Evolutionary conservation across 345 rosid genomes (phyloP).

Genomic region (Heritiera littoralis): DNA sequence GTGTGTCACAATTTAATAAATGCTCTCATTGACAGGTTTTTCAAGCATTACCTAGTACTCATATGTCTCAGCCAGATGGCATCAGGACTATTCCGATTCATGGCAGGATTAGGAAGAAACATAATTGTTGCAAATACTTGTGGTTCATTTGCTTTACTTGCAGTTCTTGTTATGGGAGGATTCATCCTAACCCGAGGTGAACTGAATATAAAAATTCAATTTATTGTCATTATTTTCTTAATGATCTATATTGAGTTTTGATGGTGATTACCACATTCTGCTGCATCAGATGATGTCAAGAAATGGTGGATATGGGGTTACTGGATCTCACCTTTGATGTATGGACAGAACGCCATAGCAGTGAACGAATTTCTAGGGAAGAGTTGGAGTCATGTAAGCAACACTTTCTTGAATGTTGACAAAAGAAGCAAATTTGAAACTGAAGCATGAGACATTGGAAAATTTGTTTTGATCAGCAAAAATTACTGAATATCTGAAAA

Average conservation of each 20-base stretch:
- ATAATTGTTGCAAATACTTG: slow-evolving; percentile 60
- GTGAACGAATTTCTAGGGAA: slow-evolving; percentile 69
- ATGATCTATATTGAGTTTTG: slow-evolving; percentile 16
- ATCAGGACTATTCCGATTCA: slow-evolving; percentile 52
- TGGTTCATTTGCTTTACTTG: slow-evolving; percentile 52
- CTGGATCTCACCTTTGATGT: slow-evolving; percentile 71
- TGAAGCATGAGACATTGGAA: background rate
- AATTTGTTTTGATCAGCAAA: background rate
- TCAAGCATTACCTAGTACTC: slow-evolving; percentile 53
- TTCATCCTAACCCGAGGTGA: slow-evolving; percentile 59
- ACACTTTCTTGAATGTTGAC: background rate
- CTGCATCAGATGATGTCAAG: slow-evolving; percentile 46
- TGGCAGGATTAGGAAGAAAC: slow-evolving; percentile 59
- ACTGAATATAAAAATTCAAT: background rate
- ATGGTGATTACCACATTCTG: slow-evolving; percentile 10
- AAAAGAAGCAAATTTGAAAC: background rate
- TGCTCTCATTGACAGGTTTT: slow-evolving; percentile 44
- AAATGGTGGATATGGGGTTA: slow-evolving; percentile 77
- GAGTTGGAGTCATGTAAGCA: slow-evolving; percentile 60
- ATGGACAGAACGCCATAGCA: slow-evolving; percentile 56
- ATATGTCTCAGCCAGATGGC: slow-evolving; percentile 56
- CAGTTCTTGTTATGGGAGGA: slow-evolving; percentile 58
- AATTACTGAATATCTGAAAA: background rate
- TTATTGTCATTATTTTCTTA: background rate
- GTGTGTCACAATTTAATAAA: slow-evolving; percentile 10